Base-by-base conservation (phyloP, 1,284 basidiomycete genomes). In the Cryptococcus sp. region DNA sequence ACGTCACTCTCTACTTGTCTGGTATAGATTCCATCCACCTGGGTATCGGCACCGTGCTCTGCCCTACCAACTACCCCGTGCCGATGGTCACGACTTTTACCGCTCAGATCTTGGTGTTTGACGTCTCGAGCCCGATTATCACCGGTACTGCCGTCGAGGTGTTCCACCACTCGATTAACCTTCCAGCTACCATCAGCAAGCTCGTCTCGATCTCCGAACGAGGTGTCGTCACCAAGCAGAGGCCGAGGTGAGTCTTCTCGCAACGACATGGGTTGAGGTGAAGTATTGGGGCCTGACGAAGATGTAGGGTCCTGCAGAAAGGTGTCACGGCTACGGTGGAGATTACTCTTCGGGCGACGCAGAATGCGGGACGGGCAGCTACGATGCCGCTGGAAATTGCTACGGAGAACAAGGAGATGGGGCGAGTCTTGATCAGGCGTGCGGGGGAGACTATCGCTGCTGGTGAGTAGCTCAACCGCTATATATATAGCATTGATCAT, bases 401-500 rank as follows among this genome's bases (percentile, higher is more conserved):
- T 54, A 73, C 82, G 3, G 76, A 77, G n/a, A 97, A 92, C 74
- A 97, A 97, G 73, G 90, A 95, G 57, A 95, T 98, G 94, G 93
- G 93, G 0, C 77, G 94, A 36, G 81, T 98, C 40, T 71, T 98
- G 46, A 78, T 98, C 53, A 77, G 94, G 33, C 78, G 93, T 53
- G 83, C 83, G 18, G 94, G 95, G 0, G 92, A 97, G 75, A 97
- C 94, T 0, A 87, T 98, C 52, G 90, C 85, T 39, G 93, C 93
- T 47, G 93, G 92, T 83, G 66, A 37, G 46, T 48, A 31, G 28
- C 16, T 16, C n/a, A 16, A 12, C 24, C 10, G n/a, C n/a, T n/a
- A n/a, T n/a, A n/a, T n/a, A n/a, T n/a, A n/a, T n/a, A n/a, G n/a
- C n/a, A n/a, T n/a, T n/a, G n/a, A n/a, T 31, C n/a, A 19, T 18